Conservation (phyloP, 768 basidiomycete genomes). For the Suillus luteus region DNA sequence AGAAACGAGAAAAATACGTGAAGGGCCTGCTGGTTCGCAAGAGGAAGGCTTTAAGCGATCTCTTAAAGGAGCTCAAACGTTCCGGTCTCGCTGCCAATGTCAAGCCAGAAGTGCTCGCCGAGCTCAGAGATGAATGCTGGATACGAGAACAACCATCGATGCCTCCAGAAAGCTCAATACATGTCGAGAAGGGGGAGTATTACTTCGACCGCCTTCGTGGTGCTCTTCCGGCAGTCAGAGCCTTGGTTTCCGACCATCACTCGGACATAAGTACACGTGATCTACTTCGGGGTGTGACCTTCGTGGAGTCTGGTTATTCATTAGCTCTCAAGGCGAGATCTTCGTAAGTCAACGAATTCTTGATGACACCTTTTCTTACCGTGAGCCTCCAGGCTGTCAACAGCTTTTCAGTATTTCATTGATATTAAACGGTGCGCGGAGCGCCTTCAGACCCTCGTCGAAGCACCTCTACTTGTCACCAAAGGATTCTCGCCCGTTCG, state of each 20-base stretch:
- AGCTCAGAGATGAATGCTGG: conserved; percentile 58
- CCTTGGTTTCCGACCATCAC: conserved; percentile 68
- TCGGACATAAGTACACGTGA: conserved; percentile 85
- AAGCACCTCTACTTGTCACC: conserved; percentile 22
- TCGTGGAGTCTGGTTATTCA: conserved; percentile 78
- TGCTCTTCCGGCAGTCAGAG: conserved; percentile 66
- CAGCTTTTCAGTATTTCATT: conserved; percentile 20
- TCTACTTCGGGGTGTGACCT: conserved; percentile 72
- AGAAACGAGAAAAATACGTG: conserved; percentile 59
- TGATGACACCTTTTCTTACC: background rate
- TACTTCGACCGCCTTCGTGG: conserved; percentile 69
- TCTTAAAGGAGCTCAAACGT: conserved; percentile 84
- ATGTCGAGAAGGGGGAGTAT: conserved; percentile 49
- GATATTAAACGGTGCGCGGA: conserved; percentile 19
- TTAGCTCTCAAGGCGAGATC: conserved; percentile 63
- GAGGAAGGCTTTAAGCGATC: conserved; percentile 86
- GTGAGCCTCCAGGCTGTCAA: conserved; percentile 27
- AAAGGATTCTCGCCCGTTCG: background rate
- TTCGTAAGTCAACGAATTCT: conserved; percentile 49
- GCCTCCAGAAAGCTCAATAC: conserved; percentile 25
- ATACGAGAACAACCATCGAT: conserved; percentile 62
- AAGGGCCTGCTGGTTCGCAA: conserved; percentile 83
- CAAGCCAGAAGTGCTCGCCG: conserved; percentile 66
- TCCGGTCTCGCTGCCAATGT: conserved; percentile 73
- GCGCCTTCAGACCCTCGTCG: conserved; percentile 25